These are phyloP conservation scores for Endocalyx cinctus DNA, from an alignment of 2,329 filamentous ascomycete species.

Conservation along the genomic window DNA sequence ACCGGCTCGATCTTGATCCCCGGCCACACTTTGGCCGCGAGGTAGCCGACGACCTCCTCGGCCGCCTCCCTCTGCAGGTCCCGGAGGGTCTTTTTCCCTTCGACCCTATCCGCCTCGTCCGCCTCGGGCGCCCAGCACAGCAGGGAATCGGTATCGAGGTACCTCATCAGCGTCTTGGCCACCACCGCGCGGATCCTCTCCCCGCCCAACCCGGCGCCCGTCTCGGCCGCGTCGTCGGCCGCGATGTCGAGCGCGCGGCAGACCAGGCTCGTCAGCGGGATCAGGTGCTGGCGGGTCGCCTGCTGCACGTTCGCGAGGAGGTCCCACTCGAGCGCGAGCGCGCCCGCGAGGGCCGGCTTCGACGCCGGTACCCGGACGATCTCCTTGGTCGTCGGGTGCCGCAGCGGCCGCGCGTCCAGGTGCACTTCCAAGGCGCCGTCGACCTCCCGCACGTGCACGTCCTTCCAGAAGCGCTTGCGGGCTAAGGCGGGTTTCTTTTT, in stretches of 20 bases:
- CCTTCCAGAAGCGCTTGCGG: slow-evolving; percentile 85
- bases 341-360: slow-evolving; percentile 78
- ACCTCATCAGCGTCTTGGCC: slow-evolving; percentile 67
- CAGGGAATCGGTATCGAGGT: slow-evolving; percentile 86
- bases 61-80: slow-evolving; percentile 68
- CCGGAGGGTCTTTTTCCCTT: slow-evolving; percentile 55
- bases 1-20: slow-evolving; percentile 73
- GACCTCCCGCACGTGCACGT: slow-evolving; percentile 66
- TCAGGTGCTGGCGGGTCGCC: slow-evolving; percentile 78
- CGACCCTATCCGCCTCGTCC: slow-evolving; percentile 30
- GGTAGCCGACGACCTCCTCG: slow-evolving; percentile 64
- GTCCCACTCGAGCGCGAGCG: slow-evolving; percentile 93
- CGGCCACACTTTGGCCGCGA: slow-evolving; percentile 75
- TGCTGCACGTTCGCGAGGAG: slow-evolving; percentile 75
- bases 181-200: slow-evolving; percentile 59
- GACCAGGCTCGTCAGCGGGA: slow-evolving; percentile 81
- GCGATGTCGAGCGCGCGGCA: slow-evolving; percentile 80
- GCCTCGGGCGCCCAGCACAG: slow-evolving; percentile 73
- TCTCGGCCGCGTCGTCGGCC: slow-evolving; percentile 56
- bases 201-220: not conserved
- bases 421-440: slow-evolving; percentile 60
- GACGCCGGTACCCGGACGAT: slow-evolving; percentile 66
- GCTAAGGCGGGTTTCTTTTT: slow-evolving; percentile 36
- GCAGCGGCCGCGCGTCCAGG: slow-evolving; percentile 75
- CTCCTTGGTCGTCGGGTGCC: slow-evolving; percentile 68